Conservation (phyloP, 805 yeast genomes). For the Metschnikowia arizonensis region DNA sequence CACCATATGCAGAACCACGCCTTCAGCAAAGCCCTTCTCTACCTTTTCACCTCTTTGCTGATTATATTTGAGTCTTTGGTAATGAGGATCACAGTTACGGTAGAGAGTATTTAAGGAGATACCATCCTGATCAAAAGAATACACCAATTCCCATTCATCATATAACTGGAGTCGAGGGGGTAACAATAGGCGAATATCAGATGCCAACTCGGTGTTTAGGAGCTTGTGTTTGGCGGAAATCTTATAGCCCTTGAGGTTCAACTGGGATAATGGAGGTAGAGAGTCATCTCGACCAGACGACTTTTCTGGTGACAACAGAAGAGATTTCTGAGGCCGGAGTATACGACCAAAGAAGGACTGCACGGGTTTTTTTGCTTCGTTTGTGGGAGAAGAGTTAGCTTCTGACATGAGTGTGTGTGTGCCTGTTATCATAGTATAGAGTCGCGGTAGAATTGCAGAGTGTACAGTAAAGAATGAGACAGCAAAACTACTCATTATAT, state of each 20-base stretch:
- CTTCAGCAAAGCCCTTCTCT: conserved; percentile 36
- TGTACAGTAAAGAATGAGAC: no score
- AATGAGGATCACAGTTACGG: conserved; percentile 45
- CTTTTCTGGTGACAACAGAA: conserved; percentile 1
- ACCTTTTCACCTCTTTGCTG: conserved; percentile 10
- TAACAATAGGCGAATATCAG: conserved; percentile 64
- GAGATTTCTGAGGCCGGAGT: conserved; percentile 9
- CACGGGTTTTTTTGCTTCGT: conserved; percentile 3
- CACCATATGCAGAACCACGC: conserved; percentile 32
- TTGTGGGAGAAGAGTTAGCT: neutral
- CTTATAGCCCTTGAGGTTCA: conserved; percentile 59
- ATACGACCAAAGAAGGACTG: conserved; percentile 10
- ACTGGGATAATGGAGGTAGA: conserved; percentile 50
- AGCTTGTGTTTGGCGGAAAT: conserved; percentile 54
- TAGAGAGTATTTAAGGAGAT: conserved; percentile 80
- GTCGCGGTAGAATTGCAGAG: no score
- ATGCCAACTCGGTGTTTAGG: conserved; percentile 61
- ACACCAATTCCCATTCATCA: conserved; percentile 71
- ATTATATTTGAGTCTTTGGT: conserved; percentile 24
- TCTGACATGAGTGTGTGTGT: neutral
- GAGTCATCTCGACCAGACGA: conserved; percentile 5
- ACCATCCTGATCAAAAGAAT: conserved; percentile 91
- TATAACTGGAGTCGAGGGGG: conserved; percentile 78
- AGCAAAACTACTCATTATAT: no score
- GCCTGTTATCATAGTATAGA: no score